Evolutionary conservation across 805 yeast species (phyloP).

Genomic region (Barnettozyma californica): DNA sequence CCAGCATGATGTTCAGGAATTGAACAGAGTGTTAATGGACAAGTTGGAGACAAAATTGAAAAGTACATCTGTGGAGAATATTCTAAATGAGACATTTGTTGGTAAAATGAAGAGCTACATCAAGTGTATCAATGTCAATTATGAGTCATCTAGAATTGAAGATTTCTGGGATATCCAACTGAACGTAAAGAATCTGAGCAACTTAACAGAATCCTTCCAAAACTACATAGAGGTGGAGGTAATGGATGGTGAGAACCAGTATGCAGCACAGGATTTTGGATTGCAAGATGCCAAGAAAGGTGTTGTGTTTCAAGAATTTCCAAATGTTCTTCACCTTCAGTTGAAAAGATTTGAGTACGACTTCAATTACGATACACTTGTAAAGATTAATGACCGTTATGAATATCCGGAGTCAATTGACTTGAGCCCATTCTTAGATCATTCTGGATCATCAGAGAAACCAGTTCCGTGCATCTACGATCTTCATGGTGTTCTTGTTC

Average conservation of each 20-base stretch:
- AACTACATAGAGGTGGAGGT: constrained; percentile 86
- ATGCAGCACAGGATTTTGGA: constrained; percentile 85
- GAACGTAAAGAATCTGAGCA: constrained; percentile 78
- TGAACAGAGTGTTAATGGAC: constrained; percentile 94
- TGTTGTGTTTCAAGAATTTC: constrained; percentile 84
- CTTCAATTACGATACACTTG: constrained; percentile 79
- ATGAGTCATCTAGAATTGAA: constrained; percentile 85
- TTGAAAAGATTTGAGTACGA: constrained; percentile 93
- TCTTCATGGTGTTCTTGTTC: constrained; percentile 91
- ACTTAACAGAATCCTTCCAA: constrained; percentile 69
- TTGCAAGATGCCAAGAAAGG: constrained; percentile 96
- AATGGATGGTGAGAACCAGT: constrained; percentile 91
- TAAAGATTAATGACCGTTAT: constrained; percentile 86
- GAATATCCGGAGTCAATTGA: constrained; percentile 85
- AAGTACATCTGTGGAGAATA: constrained; percentile 73
- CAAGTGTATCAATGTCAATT: constrained; percentile 87
- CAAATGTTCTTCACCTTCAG: constrained; percentile 90
- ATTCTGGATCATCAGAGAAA: constrained; percentile 30
- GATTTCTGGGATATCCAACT: constrained; percentile 98
- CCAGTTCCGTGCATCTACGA: constrained; percentile 63
- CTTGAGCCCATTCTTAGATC: constrained; percentile 71
- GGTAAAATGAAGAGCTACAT: constrained; percentile 96
- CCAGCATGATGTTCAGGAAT: constrained; percentile 97
- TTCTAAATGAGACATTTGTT: constrained; percentile 77
- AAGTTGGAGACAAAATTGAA: constrained; percentile 87